phyloP scores from a whole-genome alignment of 805 yeast genomes.

The Deakozyma indianensis region DNA sequence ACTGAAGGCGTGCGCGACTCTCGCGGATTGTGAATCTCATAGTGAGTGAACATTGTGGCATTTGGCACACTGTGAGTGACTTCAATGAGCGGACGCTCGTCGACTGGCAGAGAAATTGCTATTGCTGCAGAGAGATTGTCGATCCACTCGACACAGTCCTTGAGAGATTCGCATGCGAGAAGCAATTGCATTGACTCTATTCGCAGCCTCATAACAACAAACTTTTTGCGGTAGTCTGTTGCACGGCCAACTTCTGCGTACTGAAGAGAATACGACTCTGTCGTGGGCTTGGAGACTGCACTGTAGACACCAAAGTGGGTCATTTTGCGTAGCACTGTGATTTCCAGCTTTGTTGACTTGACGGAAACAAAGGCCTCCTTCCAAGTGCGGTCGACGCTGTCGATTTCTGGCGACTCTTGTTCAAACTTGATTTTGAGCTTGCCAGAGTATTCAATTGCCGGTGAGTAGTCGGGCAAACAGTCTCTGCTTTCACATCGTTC shows the following conservation, averaged over 20 bases:
- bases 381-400: background rate
- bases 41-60: background rate
- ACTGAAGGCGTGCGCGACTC: background rate
- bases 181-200: constrained; percentile 75
- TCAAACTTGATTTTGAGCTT: background rate
- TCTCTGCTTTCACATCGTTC: background rate
- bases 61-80: constrained; percentile 21
- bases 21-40: background rate
- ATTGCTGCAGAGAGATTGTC: constrained; percentile 58
- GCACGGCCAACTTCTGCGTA: constrained; percentile 78
- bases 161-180: constrained; percentile 45
- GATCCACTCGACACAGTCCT: constrained; percentile 69
- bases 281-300: background rate
- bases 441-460: background rate
- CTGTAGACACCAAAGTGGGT: background rate
- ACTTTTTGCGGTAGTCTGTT: constrained; percentile 60
- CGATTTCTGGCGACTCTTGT: background rate
- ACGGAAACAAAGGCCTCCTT: background rate
- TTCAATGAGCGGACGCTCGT: constrained; percentile 54
- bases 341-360: background rate
- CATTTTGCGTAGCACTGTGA: background rate
- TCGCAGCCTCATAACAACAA: constrained; percentile 57
- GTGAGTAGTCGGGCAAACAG: background rate
- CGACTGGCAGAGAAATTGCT: constrained; percentile 66
- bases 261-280: constrained; percentile 49